These are phyloP conservation scores for Fraxinus ornus DNA, from an alignment of 305 asterid species.

Conservation along the genomic window DNA sequence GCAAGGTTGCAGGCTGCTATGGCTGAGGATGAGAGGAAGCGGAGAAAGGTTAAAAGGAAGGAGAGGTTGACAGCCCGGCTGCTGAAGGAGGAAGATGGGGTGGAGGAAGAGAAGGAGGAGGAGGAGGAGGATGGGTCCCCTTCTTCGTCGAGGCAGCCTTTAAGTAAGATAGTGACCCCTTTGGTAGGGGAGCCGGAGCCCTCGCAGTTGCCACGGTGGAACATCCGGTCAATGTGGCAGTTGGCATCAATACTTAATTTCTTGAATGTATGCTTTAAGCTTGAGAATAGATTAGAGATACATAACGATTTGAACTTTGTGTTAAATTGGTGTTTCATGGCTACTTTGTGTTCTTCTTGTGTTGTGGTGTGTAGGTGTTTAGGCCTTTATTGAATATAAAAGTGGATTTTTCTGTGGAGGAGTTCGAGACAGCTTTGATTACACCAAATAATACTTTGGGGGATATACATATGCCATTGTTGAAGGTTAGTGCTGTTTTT, in stretches of 20 bases:
- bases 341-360: slow-evolving; percentile 20
- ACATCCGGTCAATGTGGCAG: slow-evolving; percentile 93
- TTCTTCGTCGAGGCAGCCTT: slow-evolving; percentile 43
- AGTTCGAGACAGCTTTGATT: slow-evolving; percentile 91
- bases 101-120: slow-evolving; percentile 37
- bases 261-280: slow-evolving; percentile 68
- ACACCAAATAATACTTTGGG: slow-evolving; percentile 81
- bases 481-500: slow-evolving; percentile 61
- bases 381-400: slow-evolving; percentile 86
- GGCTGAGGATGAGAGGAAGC: slow-evolving; percentile 58
- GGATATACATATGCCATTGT: slow-evolving; percentile 90
- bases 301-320: slow-evolving; percentile 19
- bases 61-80: slow-evolving; percentile 53
- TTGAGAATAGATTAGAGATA: slow-evolving; percentile 5
- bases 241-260: slow-evolving; percentile 90
- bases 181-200: slow-evolving; percentile 79
- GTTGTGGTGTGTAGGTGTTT: slow-evolving; percentile 62
- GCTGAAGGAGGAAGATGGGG: slow-evolving; percentile 61
- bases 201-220: slow-evolving; percentile 89
- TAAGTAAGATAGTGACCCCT: slow-evolving; percentile 59
- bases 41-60: slow-evolving; percentile 51
- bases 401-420: slow-evolving; percentile 89
- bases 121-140: slow-evolving; percentile 46
- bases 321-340: slow-evolving; percentile 16
- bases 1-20: slow-evolving; percentile 76